Evolutionary conservation across 495 filamentous ascomycete genomes (phyloP), one percentile per base, ranked within the genome.

Genomic region (Pseudoneurospora amorphoporcata): DNA sequence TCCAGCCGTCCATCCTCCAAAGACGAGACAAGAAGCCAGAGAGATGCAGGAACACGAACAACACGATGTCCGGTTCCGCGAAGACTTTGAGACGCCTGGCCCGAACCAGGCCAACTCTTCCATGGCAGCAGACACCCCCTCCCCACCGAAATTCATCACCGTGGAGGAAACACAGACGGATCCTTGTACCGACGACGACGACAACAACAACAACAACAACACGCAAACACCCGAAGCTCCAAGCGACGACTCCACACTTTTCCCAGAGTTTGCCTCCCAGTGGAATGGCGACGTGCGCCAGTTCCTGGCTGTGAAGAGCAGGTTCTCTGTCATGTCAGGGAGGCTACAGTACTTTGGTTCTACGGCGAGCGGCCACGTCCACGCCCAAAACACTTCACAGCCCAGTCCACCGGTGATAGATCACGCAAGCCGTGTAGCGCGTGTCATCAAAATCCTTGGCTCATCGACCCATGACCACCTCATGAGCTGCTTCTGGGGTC

Each of bases 401-500:
- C 47, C 73, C 42, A 69, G 73, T 37, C 70, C 72, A 7, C 75
- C 69, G 38, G 74, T 72, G 4, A 74, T 79, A 4, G 82, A 85
- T 69, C 83, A 84, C 70, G 73, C 74, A n/a, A 78, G 81, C 41
- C 74, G 84, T 71, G 81, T 83, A 0, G 82, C 85, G 76, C 81
- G 81, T 8, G 78, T 84, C 68, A 85, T 88, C 53, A 73, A 80
- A 14, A 76, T 78, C 14, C 79, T 88, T 8, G 76, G 77, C 0
- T 61, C 81, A 10, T 79, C 82, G 53, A 86, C 84, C 0, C 82
- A 86, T 58, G 86, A 87, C 71, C 83, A 87, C 69, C 81, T 88
- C 4, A 85, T 87, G 84, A 75, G 80, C 16, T 78, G 82, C 19
- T 88, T 87, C 75, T 87, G 84, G 84, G 79, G 82, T n/a, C 75